Conservation (phyloP, 208 protist species). For the Angomonas desouzai region DNA sequence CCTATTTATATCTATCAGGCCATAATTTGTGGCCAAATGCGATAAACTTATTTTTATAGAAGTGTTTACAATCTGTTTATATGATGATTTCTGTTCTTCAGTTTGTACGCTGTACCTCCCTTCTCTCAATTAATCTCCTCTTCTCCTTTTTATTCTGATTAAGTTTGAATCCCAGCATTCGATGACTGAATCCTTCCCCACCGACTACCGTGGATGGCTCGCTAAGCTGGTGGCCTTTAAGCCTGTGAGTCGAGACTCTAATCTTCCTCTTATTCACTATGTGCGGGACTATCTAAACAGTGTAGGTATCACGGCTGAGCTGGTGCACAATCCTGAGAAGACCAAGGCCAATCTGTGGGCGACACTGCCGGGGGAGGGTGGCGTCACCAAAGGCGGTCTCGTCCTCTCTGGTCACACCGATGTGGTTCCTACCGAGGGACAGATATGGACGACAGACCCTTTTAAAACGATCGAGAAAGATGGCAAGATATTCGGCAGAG, state of each 20-base stretch:
- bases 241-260: constrained; percentile 52
- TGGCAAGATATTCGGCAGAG: constrained; percentile 14
- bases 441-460: constrained; percentile 59
- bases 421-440: constrained; percentile 66
- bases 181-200: background rate
- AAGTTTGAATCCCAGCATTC: background rate
- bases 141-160: background rate
- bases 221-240: constrained; percentile 53
- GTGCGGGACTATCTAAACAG: constrained; percentile 31
- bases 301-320: constrained; percentile 33
- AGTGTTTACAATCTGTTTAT: too few relatives aligned
- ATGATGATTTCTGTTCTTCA: too few relatives aligned
- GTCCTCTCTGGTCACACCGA: constrained; percentile 61
- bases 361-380: constrained; percentile 40
- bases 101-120: too few relatives aligned
- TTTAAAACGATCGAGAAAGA: constrained; percentile 29
- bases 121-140: background rate
- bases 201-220: constrained; percentile 24
- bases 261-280: constrained; percentile 50
- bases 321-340: constrained; percentile 30
- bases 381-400: constrained; percentile 46
- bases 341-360: constrained; percentile 56
- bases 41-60: too few relatives aligned
- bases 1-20: too few relatives aligned
- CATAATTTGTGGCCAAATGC: too few relatives aligned